Percentiles rank a stretch among this genome's conserved stretches.
Evolutionary conservation across 345 rosid species (phyloP).

Genomic region (Populus ilicifolia): DNA sequence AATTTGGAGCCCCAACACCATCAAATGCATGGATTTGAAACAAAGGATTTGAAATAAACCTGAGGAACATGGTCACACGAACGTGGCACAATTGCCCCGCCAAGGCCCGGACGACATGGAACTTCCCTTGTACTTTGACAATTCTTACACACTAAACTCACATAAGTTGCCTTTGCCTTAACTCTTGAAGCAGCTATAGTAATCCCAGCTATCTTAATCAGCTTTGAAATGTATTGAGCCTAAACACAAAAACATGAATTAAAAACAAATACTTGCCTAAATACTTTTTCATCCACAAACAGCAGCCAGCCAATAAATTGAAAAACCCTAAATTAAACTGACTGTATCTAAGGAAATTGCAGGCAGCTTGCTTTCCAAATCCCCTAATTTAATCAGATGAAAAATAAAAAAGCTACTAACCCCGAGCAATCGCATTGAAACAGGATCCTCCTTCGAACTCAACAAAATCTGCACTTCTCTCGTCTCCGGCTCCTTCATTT

Average conservation of each 20-base stretch:
- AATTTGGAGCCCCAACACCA: neutral
- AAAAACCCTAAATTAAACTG: too few species aligned
- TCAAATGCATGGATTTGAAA: neutral
- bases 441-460: slow-evolving; percentile 74
- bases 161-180: slow-evolving; percentile 90
- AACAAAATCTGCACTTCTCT: slow-evolving; percentile 75
- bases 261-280: neutral
- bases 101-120: slow-evolving; percentile 92
- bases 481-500: slow-evolving; percentile 70
- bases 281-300: too few species aligned
- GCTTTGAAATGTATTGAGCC: slow-evolving; percentile 85
- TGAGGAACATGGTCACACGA: slow-evolving; percentile 88
- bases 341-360: too few species aligned
- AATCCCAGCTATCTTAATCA: slow-evolving; percentile 85
- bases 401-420: slow-evolving; percentile 26
- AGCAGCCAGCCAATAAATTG: too few species aligned
- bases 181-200: slow-evolving; percentile 94
- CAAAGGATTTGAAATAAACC: slow-evolving; percentile 37
- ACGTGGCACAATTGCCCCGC: slow-evolving; percentile 95
- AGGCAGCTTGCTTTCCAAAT: neutral
- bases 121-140: slow-evolving; percentile 68
- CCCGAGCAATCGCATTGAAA: slow-evolving; percentile 85
- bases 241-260: slow-evolving; percentile 14
- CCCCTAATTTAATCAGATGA: neutral
- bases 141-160: slow-evolving; percentile 80